Evolutionary conservation across 495 filamentous ascomycete species (phyloP).

Genomic region (Parachaetomium inaequale): DNA sequence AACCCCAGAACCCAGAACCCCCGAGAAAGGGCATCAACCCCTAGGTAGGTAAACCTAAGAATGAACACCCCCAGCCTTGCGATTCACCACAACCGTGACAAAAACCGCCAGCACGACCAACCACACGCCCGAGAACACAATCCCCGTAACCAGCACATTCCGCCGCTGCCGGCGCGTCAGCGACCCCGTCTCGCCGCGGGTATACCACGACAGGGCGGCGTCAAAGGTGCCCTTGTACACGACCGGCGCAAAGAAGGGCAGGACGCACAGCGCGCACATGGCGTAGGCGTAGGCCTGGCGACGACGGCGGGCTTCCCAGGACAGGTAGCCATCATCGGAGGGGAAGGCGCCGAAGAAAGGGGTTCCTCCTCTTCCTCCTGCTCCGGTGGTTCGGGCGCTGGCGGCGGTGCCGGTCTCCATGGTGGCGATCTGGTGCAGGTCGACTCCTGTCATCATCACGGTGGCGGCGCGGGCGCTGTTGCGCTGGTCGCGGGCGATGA

Average conservation of each 20-base stretch:
- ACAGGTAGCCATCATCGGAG: conserved; percentile 25
- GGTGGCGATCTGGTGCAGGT: conserved; percentile 15
- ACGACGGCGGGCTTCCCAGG: conserved; percentile 22
- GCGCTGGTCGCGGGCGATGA: conserved; percentile 6
- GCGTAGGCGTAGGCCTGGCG: conserved; percentile 31
- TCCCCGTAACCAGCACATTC: conserved; percentile 23
- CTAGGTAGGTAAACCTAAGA: neutral
- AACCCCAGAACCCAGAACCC: neutral
- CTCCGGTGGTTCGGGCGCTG: neutral
- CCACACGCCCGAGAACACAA: conserved; percentile 22
- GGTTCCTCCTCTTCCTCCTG: too few species aligned
- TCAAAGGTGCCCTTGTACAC: conserved; percentile 30
- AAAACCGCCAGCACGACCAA: conserved; percentile 13
- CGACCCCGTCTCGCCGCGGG: conserved; percentile 30
- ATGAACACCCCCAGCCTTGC: too few species aligned
- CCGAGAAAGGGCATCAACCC: neutral
- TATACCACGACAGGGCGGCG: conserved; percentile 32
- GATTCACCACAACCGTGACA: neutral
- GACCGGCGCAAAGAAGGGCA: conserved; percentile 37
- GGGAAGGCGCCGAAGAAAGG: neutral
- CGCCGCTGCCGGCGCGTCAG: conserved; percentile 31
- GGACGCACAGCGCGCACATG: conserved; percentile 28
- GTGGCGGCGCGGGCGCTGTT: neutral
- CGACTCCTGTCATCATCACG: neutral
- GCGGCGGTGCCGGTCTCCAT: conserved; percentile 15